These are phyloP conservation scores for Blastosporella zonata DNA, from an alignment of 1,284 basidiomycete genomes.

Conservation along the genomic window DNA sequence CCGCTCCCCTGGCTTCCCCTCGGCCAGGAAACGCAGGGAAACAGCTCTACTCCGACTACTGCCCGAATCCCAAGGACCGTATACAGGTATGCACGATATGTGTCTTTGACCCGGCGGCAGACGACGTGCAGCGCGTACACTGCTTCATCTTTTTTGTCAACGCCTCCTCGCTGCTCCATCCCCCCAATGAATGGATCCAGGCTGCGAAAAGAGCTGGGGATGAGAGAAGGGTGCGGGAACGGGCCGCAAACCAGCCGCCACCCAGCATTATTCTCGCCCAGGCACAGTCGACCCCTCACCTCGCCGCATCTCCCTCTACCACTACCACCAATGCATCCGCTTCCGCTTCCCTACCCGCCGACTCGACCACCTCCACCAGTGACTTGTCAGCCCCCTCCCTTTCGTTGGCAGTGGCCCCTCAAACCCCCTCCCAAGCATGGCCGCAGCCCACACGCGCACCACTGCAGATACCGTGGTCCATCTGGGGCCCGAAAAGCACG, in stretches of 20 bases:
- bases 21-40: slow-evolving; percentile 15
- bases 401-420: neutral
- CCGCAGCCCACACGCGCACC: neutral
- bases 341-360: too few relatives aligned
- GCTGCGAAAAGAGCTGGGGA: neutral
- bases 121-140: slow-evolving; percentile 32
- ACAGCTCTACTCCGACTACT: slow-evolving; percentile 37
- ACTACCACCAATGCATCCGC: too few relatives aligned
- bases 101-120: slow-evolving; percentile 35
- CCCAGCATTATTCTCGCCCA: too few relatives aligned
- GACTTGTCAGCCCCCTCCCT: slow-evolving; percentile 13
- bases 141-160: slow-evolving; percentile 51
- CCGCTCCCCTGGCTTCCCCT: slow-evolving; percentile 38
- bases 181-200: slow-evolving; percentile 30
- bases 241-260: too few relatives aligned
- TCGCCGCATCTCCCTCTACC: too few relatives aligned
- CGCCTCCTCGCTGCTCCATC: slow-evolving; percentile 40
- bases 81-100: slow-evolving; percentile 47
- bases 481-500: slow-evolving; percentile 49
- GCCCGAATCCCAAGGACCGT: slow-evolving; percentile 40
- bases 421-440: too few relatives aligned
- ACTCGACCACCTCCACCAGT: too few relatives aligned
- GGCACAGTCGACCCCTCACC: too few relatives aligned
- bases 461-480: slow-evolving; percentile 34
- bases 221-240: neutral